Conservation (phyloP, 208 protist genomes). For the Trypanosoma cruzi region DNA sequence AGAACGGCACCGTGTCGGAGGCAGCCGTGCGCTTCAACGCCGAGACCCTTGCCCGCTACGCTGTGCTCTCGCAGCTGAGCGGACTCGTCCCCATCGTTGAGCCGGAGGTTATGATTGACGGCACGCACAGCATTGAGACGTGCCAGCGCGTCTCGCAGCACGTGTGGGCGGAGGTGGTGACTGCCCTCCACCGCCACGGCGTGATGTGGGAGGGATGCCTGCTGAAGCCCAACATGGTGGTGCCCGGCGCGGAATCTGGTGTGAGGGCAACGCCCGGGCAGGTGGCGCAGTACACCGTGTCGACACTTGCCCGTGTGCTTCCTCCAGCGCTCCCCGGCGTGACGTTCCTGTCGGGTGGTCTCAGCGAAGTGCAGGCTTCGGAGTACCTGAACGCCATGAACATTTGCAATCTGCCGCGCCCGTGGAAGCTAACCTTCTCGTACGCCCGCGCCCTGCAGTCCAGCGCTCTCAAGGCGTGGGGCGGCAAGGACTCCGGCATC, state of each 20-base stretch:
- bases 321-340: conserved; percentile 95
- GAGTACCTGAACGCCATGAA: conserved; percentile 97
- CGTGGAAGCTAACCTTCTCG: conserved; percentile 95
- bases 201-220: conserved; percentile 95
- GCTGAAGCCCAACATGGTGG: conserved; percentile 98
- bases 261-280: conserved; percentile 73
- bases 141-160: no score
- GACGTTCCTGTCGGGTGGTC: conserved; percentile 96
- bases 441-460: conserved; percentile 96
- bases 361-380: conserved; percentile 95
- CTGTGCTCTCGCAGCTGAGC: no score
- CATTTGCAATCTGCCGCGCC: conserved; percentile 43
- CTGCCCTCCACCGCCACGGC: conserved; percentile 92
- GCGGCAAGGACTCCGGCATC: conserved; percentile 83
- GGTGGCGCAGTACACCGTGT: conserved; percentile 91
- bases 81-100: no score
- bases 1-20: no score
- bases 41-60: no score
- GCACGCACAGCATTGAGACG: no score
- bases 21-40: no score
- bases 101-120: no score
- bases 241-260: conserved; percentile 82
- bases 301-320: conserved; percentile 90
- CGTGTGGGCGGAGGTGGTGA: no score
- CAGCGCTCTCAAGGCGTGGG: conserved; percentile 92